Percentiles rank a stretch among this genome's conserved stretches.
These are phyloP conservation scores for Fraxinus excelsior DNA, from an alignment of 257 asterid species.

Conservation along the genomic window DNA sequence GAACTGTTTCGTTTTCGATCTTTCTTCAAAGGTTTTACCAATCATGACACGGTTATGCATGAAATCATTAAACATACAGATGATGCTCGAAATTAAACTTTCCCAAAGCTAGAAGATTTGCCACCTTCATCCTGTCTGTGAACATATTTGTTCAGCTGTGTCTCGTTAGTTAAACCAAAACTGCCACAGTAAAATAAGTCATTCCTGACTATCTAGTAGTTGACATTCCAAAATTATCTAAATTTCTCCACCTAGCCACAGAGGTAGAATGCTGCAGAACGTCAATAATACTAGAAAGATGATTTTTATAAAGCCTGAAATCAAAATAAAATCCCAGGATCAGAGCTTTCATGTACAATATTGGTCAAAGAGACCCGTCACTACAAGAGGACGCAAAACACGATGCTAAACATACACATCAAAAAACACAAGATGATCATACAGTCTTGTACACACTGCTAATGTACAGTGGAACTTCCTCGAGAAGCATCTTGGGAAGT, in stretches of 20 bases:
- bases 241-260: not conserved
- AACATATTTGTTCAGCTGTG: not conserved
- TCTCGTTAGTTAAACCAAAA: not conserved
- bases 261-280: not conserved
- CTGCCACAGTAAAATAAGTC: not conserved
- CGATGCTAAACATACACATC: slow-evolving; percentile 37
- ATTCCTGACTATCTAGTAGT: not conserved
- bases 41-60: not conserved
- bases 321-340: slow-evolving; percentile 22
- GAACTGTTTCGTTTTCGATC: not conserved
- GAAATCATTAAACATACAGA: not conserved
- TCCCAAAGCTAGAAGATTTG: no score
- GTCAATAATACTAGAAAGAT: not conserved
- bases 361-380: slow-evolving; percentile 68
- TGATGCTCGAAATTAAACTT: no score
- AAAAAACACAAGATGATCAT: slow-evolving; percentile 15
- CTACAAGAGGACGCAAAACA: slow-evolving; percentile 68
- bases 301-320: not conserved
- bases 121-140: no score
- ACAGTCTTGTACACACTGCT: slow-evolving; percentile 34
- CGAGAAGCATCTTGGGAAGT: slow-evolving; percentile 11
- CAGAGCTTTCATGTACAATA: slow-evolving; percentile 38
- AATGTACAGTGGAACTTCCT: slow-evolving; percentile 39
- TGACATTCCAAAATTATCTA: not conserved
- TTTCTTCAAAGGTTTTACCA: not conserved